Evolutionary conservation across 371 early-diverging fungal genomes (phyloP).

Genomic region (Catenaria anguillulae): DNA sequence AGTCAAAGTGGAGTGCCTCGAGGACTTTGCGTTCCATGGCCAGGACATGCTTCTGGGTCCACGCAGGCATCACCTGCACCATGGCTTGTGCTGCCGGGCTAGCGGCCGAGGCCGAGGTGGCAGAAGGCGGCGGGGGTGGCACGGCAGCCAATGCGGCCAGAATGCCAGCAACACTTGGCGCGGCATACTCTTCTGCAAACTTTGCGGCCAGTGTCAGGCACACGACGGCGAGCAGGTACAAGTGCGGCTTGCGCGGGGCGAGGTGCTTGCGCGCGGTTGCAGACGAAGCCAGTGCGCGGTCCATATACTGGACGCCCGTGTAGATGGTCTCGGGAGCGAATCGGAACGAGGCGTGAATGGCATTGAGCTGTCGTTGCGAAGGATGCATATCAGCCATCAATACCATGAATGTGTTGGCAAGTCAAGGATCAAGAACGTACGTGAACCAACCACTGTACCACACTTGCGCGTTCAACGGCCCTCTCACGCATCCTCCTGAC

Average conservation of each 20-base stretch:
- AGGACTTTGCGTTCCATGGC: background rate
- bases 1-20: background rate
- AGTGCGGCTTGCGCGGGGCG: background rate
- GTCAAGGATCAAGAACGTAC: background rate
- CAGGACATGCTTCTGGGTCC: too few relatives aligned
- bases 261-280: background rate
- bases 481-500: background rate
- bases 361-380: background rate
- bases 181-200: background rate
- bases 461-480: background rate
- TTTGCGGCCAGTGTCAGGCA: constrained; percentile 6
- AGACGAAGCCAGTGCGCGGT: background rate
- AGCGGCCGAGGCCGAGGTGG: background rate
- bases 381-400: too few relatives aligned
- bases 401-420: background rate
- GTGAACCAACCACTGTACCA: background rate
- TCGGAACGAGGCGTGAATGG: background rate
- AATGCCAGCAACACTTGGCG: background rate
- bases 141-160: background rate
- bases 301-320: background rate
- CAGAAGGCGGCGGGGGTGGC: background rate
- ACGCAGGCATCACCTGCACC: background rate
- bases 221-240: constrained; percentile 4
- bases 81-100: background rate
- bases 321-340: background rate